phyloP scores from a whole-genome alignment of 2,329 filamentous ascomycete genomes.

The Trichoderma semiorbis region DNA sequence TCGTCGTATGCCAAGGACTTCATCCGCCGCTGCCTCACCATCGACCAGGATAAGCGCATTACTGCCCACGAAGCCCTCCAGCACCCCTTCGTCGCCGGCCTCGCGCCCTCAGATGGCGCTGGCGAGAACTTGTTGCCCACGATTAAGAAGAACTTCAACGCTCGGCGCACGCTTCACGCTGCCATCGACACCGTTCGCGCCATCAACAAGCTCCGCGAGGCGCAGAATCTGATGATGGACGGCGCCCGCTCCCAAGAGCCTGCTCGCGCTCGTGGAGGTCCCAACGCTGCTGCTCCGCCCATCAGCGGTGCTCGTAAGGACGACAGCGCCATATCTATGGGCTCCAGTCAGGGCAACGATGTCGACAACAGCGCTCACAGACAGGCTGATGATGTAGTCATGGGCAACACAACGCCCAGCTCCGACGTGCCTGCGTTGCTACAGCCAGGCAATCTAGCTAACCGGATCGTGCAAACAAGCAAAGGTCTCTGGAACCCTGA shows the following conservation, averaged over 20 bases:
- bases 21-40: conserved; percentile 85
- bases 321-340: conserved; percentile 44
- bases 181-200: conserved; percentile 69
- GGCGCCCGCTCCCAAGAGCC: conserved; percentile 54
- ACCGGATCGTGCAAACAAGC: conserved; percentile 59
- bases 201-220: conserved; percentile 67
- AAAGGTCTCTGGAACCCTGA: conserved; percentile 58
- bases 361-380: background rate
- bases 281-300: conserved; percentile 34
- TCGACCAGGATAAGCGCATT: conserved; percentile 83
- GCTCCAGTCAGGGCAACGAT: conserved; percentile 29
- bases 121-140: conserved; percentile 63
- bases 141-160: conserved; percentile 74
- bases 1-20: conserved; percentile 84
- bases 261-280: conserved; percentile 34
- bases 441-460: conserved; percentile 52
- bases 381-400: conserved; percentile 41
- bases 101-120: conserved; percentile 43
- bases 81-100: conserved; percentile 61
- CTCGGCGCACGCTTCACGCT: conserved; percentile 63
- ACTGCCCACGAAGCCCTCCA: conserved; percentile 77
- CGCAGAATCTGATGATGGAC: conserved; percentile 60
- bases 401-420: conserved; percentile 41
- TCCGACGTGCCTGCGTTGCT: conserved; percentile 46
- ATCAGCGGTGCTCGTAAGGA: conserved; percentile 34